These are phyloP conservation scores for Arabis hirsuta DNA, from an alignment of 345 rosid species.

Conservation along the genomic window DNA sequence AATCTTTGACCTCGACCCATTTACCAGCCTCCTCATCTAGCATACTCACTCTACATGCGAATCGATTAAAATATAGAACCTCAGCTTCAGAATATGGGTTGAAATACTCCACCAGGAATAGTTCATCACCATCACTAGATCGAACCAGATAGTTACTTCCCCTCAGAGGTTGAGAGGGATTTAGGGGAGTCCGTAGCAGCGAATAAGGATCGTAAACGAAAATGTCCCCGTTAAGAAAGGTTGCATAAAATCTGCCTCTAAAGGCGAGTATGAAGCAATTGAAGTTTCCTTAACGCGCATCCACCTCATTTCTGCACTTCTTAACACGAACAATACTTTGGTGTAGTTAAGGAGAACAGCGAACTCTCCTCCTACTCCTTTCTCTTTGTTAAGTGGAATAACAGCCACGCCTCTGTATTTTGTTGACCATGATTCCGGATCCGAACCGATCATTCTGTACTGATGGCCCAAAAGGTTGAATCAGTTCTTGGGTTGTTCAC, in stretches of 20 bases:
- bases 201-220: slow-evolving; percentile 8
- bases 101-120: slow-evolving; percentile 20
- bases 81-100: not conserved
- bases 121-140: slow-evolving; percentile 15
- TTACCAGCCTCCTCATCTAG: not conserved
- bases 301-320: slow-evolving; percentile 30
- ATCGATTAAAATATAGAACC: not conserved
- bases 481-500: not conserved
- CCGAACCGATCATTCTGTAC: slow-evolving; percentile 1
- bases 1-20: slow-evolving; percentile 1
- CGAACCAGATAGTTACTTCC: not conserved
- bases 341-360: slow-evolving; percentile 10
- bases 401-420: not conserved
- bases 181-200: not conserved
- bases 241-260: slow-evolving; percentile 9
- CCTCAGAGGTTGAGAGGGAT: not conserved
- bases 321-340: not conserved
- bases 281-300: not conserved
- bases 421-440: not conserved
- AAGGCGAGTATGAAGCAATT: not conserved
- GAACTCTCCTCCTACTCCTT: not conserved
- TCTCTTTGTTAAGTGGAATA: slow-evolving; percentile 5
- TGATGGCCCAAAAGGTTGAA: not conserved
- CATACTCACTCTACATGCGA: slow-evolving; percentile 12
- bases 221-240: not conserved